Conservation (phyloP, 306 rosid species). For the Aeschynomene evenia region DNA sequence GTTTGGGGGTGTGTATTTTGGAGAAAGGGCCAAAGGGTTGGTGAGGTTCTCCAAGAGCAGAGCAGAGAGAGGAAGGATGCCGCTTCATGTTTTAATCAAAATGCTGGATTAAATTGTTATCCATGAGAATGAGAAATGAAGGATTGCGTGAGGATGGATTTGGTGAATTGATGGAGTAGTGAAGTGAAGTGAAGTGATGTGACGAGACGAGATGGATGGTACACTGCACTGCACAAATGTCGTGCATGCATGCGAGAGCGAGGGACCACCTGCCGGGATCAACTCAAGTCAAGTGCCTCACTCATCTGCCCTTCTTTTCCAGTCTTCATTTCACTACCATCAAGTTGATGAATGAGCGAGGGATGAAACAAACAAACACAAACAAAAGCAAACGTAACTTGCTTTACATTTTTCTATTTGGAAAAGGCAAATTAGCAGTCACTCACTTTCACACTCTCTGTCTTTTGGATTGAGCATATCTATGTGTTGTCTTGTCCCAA, state of each 20-base stretch:
- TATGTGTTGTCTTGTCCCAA: no score
- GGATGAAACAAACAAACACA: no score
- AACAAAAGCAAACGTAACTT: neutral
- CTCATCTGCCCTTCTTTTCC: neutral
- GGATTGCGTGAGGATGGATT: neutral
- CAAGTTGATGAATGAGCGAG: fast-evolving
- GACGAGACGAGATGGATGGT: neutral
- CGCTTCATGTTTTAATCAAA: neutral
- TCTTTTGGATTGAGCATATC: no score
- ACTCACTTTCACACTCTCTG: no score
- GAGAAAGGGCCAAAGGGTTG: neutral
- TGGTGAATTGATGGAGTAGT: neutral
- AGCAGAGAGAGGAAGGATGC: conserved; percentile 6
- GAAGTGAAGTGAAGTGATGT: neutral
- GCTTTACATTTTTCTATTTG: neutral
- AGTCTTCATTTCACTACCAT: neutral
- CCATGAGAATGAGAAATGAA: neutral
- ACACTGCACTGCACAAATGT: neutral
- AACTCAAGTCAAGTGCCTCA: neutral
- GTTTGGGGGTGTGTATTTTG: neutral
- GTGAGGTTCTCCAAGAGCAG: neutral
- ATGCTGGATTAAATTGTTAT: no score
- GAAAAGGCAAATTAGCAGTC: no score
- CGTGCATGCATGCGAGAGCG: neutral
- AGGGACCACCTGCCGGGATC: neutral